phyloP scores from a whole-genome alignment of 2,329 filamentous ascomycete genomes.

The Aspergillus calidoustus region DNA sequence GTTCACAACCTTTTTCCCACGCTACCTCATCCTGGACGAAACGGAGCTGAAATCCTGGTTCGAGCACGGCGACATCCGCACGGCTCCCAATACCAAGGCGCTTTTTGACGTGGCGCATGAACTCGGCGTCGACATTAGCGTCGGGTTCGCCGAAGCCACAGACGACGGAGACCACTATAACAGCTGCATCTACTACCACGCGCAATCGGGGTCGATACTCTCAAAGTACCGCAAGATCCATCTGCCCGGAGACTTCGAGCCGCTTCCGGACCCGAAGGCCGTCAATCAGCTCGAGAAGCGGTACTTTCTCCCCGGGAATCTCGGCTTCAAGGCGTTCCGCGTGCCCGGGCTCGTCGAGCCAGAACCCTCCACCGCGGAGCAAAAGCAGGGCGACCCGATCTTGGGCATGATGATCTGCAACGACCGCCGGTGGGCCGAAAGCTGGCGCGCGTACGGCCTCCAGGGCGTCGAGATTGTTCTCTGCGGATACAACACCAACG shows the following conservation, averaged over 20 bases:
- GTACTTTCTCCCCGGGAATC: conserved; percentile 58
- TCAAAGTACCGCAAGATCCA: conserved; percentile 62
- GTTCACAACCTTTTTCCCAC: conserved; percentile 62
- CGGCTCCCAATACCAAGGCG: conserved; percentile 51
- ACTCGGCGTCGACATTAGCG: conserved; percentile 55
- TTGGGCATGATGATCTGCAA: conserved; percentile 62
- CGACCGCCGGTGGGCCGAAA: conserved; percentile 59
- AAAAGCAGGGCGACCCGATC: conserved; percentile 58
- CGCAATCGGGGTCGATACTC: conserved; percentile 46
- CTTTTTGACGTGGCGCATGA: conserved; percentile 56
- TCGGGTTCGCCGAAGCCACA: conserved; percentile 59
- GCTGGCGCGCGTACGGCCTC: conserved; percentile 57
- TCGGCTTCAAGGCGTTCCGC: conserved; percentile 60
- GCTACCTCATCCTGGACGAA: conserved; percentile 53
- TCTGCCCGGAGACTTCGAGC: conserved; percentile 58
- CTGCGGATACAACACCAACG: conserved; percentile 59
- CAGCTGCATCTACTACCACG: conserved; percentile 57
- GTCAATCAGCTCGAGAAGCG: conserved; percentile 62
- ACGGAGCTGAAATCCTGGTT: conserved; percentile 56
- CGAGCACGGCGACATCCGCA: conserved; percentile 51
- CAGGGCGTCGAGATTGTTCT: conserved; percentile 56
- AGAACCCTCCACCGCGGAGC: too few species aligned
- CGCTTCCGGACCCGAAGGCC: conserved; percentile 53
- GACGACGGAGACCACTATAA: conserved; percentile 55
- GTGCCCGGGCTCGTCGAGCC: conserved; percentile 51